phyloP scores from a whole-genome alignment of 352 stramenopile genomes.

The Globisporangium solare region DNA sequence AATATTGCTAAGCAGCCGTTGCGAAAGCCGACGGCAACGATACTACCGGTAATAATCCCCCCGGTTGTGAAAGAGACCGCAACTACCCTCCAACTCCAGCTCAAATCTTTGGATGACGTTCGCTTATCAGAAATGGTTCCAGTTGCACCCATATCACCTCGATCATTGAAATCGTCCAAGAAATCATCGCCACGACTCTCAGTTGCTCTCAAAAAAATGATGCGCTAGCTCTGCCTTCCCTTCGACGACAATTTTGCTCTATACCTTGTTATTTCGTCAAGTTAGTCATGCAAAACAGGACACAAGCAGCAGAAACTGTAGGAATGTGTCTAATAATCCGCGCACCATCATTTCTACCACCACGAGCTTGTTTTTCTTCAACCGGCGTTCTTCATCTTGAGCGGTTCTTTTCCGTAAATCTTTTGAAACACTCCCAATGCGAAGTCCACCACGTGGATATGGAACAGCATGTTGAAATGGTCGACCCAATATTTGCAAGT shows the following conservation, averaged over 20 bases:
- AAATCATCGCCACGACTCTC: constrained; percentile 37
- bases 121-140: constrained; percentile 25
- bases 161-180: constrained; percentile 43
- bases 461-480: constrained; percentile 57
- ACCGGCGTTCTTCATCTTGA: constrained; percentile 37
- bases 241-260: not conserved
- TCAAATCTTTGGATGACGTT: constrained; percentile 19
- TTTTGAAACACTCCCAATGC: constrained; percentile 39
- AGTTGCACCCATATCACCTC: constrained; percentile 26
- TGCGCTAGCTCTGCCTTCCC: constrained; percentile 16
- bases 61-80: constrained; percentile 13
- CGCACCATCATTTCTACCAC: not conserved
- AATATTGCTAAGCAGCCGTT: constrained; percentile 15
- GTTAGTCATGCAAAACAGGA: not conserved
- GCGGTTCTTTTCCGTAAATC: constrained; percentile 20
- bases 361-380: constrained; percentile 7
- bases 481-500: constrained; percentile 55
- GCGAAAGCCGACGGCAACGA: constrained; percentile 27
- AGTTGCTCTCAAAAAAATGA: constrained; percentile 38
- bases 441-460: constrained; percentile 58
- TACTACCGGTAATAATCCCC: constrained; percentile 10
- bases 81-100: constrained; percentile 4
- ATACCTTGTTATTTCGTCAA: constrained; percentile 3
- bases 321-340: no score
- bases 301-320: no score